phyloP scores from a whole-genome alignment of 129 eudicot species.

The Rutidosis leptorrhynchoides region DNA sequence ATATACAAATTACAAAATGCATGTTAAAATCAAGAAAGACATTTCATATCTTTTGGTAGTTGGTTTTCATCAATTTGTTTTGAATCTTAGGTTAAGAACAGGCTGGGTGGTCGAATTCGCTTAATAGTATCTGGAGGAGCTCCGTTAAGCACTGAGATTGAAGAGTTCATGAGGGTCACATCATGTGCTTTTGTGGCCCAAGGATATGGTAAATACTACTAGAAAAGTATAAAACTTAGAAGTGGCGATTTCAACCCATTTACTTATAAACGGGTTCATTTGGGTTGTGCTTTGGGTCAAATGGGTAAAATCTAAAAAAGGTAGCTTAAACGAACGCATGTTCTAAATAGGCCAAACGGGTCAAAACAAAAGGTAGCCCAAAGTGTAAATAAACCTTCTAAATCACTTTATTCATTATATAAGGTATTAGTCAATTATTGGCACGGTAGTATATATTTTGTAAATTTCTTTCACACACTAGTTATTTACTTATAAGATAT shows the following conservation, averaged over 20 bases:
- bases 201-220: slow-evolving; percentile 71
- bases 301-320: neutral
- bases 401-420: neutral
- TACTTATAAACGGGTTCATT: neutral
- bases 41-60: neutral
- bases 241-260: neutral
- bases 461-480: neutral
- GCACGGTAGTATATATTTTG: too few species aligned
- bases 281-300: neutral
- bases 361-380: neutral
- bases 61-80: neutral
- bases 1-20: neutral
- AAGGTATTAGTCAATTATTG: neutral
- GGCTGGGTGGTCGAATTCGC: slow-evolving; percentile 83
- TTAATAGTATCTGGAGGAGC: slow-evolving; percentile 97
- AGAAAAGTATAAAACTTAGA: neutral
- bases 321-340: neutral
- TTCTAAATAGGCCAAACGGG: neutral
- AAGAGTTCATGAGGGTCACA: slow-evolving; percentile 94
- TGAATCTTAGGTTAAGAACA: slow-evolving; percentile 58
- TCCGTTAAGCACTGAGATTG: slow-evolving; percentile 80
- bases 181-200: slow-evolving; percentile 93
- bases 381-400: neutral
- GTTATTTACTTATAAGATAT: neutral
- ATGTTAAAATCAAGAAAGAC: neutral